Base-by-base conservation (phyloP, 768 basidiomycete genomes). In the Panellus pusillus region DNA sequence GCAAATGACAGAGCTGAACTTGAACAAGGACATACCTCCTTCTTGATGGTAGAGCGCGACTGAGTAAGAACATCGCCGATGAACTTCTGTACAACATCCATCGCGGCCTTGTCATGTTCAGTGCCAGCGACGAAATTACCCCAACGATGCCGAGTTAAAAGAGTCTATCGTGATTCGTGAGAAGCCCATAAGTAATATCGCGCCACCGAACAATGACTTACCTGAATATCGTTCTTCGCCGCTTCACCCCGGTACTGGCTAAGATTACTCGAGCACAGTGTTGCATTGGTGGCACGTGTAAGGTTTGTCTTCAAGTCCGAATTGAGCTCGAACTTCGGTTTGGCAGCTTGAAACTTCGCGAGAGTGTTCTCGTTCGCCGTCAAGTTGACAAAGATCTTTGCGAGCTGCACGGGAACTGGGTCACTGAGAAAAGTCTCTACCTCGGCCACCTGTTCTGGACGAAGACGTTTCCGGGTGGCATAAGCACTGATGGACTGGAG, bases 301-400 rank as follows among this genome's bases (percentile, higher is more conserved):
- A 50, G 12, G 19, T 50, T 50, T 5, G 47, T 20, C 47, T 49
- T 49, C 47, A 49, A 41, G 13, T 2, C 24, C 4, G 38, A 14
- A 20, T 49, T 50, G 18, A 50, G 38, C 15, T 50, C 41, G 41
- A 50, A 50, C n/a, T 31, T 32, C 1, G 49, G 49, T 20, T 50
- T 50, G 17, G 49, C 49, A 3, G 49, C 49, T 13, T 50, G 49
- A 18, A 50, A 50, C 27, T 50, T 50, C 3, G 40, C 49, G 32
- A 50, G 39, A 9, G 31, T 12, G 32, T 50, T 50, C 32, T 42
- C 41, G 19, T 42, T 42, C 12, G 49, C 49, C 29, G 19, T 18
- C 13, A 2, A 1, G 14, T 17, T 24, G 32, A 36, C 41, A 13
- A 24, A 50, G 29, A 50, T 12, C 49, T 50, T 50, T 11, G 29